These are phyloP conservation scores for Trametopsis cervina DNA, from an alignment of 768 basidiomycete genomes.

Conservation along the genomic window DNA sequence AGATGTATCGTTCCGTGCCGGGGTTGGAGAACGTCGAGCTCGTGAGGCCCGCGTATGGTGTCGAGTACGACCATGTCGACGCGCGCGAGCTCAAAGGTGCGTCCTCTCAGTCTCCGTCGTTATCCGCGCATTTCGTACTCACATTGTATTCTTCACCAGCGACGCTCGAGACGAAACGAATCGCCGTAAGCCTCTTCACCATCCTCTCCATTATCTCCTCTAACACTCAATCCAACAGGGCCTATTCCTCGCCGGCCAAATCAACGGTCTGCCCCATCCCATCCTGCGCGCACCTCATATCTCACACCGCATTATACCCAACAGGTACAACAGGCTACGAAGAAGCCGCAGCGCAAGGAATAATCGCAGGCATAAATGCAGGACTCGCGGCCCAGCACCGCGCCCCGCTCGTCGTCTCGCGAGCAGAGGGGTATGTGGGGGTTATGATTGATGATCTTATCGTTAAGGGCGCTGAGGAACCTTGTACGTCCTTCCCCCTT, in stretches of 20 bases:
- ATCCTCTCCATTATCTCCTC: neutral
- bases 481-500: constrained; percentile 46
- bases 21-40: constrained; percentile 83
- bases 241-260: constrained; percentile 84
- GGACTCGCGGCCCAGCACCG: constrained; percentile 56
- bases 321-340: constrained; percentile 89
- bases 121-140: neutral
- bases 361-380: constrained; percentile 85
- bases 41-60: constrained; percentile 82
- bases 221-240: constrained; percentile 42
- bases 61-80: constrained; percentile 90
- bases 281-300: neutral
- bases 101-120: constrained; percentile 29
- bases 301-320: constrained; percentile 19
- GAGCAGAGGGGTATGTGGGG: constrained; percentile 84
- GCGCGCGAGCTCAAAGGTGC: constrained; percentile 70
- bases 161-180: constrained; percentile 81
- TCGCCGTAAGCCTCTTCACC: constrained; percentile 38
- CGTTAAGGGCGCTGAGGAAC: constrained; percentile 85
- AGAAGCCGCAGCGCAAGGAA: constrained; percentile 87
- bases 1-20: constrained; percentile 77
- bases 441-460: constrained; percentile 92
- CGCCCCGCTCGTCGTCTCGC: constrained; percentile 56
- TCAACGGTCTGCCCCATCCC: constrained; percentile 48
- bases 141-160: constrained; percentile 30